Conservation (phyloP, 2,329 filamentous ascomycete species). For the Xylaria sp. region DNA sequence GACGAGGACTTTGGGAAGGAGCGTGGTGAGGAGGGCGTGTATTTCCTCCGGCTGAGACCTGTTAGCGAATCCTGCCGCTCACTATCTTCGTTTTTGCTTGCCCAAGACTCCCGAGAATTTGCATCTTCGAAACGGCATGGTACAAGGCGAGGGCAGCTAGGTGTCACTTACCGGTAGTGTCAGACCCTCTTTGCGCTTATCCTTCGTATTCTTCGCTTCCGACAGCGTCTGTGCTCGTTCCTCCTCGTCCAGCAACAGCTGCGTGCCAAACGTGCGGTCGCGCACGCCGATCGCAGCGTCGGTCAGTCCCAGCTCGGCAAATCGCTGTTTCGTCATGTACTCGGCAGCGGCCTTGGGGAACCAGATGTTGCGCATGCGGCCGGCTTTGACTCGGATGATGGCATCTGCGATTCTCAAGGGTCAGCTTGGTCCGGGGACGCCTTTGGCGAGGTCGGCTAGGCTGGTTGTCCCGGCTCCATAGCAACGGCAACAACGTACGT, state of each 20-base stretch:
- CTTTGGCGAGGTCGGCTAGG: background rate
- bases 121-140: too few relatives aligned
- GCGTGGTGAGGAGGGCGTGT: conserved; percentile 42
- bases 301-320: conserved; percentile 40
- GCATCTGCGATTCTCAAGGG: conserved; percentile 34
- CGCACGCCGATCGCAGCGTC: conserved; percentile 42
- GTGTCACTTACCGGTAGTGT: conserved; percentile 34
- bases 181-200: conserved; percentile 36
- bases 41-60: conserved; percentile 45
- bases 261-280: conserved; percentile 42
- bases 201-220: conserved; percentile 7
- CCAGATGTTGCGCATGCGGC: conserved; percentile 45
- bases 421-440: background rate
- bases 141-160: background rate
- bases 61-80: conserved; percentile 7
- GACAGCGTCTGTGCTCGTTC: conserved; percentile 9
- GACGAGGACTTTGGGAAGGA: conserved; percentile 46
- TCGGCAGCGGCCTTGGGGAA: conserved; percentile 42
- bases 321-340: conserved; percentile 44
- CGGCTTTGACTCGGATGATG: conserved; percentile 44
- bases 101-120: too few relatives aligned
- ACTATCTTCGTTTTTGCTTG: too few relatives aligned
- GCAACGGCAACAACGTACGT: conserved; percentile 34
- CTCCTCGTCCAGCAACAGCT: conserved; percentile 26
- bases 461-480: background rate